Percentiles rank a stretch among this genome's conserved stretches.
Conservation (phyloP, 2,329 filamentous ascomycete species). For the Fusarium luffae region DNA sequence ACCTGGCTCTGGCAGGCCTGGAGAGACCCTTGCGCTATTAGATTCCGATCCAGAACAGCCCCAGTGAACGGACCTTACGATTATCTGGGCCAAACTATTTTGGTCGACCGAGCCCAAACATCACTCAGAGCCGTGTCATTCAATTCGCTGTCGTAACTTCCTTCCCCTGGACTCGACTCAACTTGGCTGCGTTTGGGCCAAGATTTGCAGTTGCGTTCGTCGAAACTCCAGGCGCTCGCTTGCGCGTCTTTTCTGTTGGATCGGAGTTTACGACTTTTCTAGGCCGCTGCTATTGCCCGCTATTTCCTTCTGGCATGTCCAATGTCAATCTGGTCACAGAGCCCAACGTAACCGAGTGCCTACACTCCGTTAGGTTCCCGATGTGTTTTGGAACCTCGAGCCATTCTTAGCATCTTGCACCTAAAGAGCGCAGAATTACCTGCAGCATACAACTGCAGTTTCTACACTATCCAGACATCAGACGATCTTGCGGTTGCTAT, state of each 20-base stretch:
- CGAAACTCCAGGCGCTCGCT: constrained; percentile 25
- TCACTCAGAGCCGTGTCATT: constrained; percentile 39
- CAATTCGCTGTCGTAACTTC: constrained; percentile 31
- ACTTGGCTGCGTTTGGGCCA: constrained; percentile 3
- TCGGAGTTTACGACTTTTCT: constrained; percentile 3
- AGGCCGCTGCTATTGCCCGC: constrained; percentile 24
- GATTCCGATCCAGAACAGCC: constrained; percentile 44
- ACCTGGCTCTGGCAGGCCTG: constrained; percentile 6
- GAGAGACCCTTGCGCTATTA: constrained; percentile 27
- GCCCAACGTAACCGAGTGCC: constrained; percentile 3
- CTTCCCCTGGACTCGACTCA: constrained; percentile 1
- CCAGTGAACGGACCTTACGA: constrained; percentile 42
- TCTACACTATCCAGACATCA: neutral
- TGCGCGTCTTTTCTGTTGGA: constrained; percentile 19
- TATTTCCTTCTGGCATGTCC: constrained; percentile 13
- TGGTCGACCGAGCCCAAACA: constrained; percentile 41
- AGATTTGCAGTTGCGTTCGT: constrained; percentile 20
- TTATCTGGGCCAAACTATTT: constrained; percentile 40
- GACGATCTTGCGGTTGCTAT: constrained; percentile 18
- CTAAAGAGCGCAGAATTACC: constrained; percentile 17
- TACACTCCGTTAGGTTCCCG: neutral
- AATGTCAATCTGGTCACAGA: constrained; percentile 7
- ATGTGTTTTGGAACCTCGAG: constrained; percentile 16
- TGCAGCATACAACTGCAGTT: neutral
- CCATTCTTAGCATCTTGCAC: constrained; percentile 26